A percentile compares a stretch with the other conserved stretches of the same genome.
These are phyloP conservation scores for Nothophaeocryptopus gaeumannii DNA, from an alignment of 2,329 filamentous ascomycete species.

Conservation along the genomic window DNA sequence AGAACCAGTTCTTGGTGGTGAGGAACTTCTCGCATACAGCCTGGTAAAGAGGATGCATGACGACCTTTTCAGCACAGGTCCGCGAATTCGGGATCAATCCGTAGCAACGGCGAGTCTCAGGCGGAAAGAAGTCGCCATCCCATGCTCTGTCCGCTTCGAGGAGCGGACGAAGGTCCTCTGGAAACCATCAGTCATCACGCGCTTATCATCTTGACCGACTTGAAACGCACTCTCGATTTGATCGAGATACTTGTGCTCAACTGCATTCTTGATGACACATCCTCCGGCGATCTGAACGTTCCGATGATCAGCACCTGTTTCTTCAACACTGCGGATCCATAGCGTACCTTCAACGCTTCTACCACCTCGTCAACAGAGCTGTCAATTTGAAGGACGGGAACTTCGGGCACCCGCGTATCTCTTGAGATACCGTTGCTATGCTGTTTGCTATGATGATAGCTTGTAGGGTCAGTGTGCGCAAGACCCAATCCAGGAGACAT, in stretches of 20 bases:
- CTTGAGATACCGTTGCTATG: neutral
- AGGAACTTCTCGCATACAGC: conserved; percentile 3
- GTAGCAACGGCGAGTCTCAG: conserved; percentile 5
- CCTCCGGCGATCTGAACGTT: conserved; percentile 2
- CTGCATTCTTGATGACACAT: conserved; percentile 5
- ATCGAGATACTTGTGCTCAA: conserved; percentile 1
- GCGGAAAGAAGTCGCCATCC: conserved; percentile 12
- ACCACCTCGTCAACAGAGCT: conserved; percentile 5
- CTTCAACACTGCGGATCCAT: neutral
- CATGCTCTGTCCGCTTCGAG: conserved; percentile 7
- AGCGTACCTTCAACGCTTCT: conserved; percentile 3
- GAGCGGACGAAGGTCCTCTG: conserved; percentile 4
- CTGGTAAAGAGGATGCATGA: conserved; percentile 10
- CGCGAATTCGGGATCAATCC: conserved; percentile 1
- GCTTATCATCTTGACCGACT: neutral
- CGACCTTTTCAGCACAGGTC: conserved; percentile 2
- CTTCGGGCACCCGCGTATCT: neutral
- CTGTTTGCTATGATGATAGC: conserved; percentile 5
- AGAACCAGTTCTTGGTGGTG: conserved; percentile 5
- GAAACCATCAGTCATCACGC: neutral
- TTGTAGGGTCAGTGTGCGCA: conserved; percentile 5
- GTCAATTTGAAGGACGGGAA: conserved; percentile 1
- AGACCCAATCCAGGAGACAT: conserved; percentile 9
- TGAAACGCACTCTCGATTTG: neutral
- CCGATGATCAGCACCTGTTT: neutral